Conservation (phyloP, 306 rosid species). For the Crotalaria pallida region DNA sequence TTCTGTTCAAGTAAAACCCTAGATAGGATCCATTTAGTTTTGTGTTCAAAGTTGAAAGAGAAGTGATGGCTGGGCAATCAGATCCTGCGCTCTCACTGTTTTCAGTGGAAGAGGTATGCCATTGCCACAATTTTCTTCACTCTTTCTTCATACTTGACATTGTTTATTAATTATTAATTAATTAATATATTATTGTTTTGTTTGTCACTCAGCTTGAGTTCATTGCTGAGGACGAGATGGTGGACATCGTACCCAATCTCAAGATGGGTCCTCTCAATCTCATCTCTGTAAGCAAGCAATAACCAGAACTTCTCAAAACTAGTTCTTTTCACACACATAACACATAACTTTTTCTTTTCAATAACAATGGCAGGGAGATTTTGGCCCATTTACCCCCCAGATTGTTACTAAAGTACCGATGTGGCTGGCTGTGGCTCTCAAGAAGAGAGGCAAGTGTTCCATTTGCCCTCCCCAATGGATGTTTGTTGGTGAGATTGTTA, state of each 20-base stretch:
- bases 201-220: slow-evolving; percentile 50
- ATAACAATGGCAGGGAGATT: slow-evolving; percentile 72
- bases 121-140: background rate
- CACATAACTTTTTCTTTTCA: background rate
- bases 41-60: background rate
- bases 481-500: slow-evolving; percentile 57
- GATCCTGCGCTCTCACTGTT: slow-evolving; percentile 32
- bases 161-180: slow-evolving; percentile 4
- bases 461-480: slow-evolving; percentile 79
- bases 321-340: background rate
- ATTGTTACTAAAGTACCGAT: slow-evolving; percentile 70
- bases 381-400: slow-evolving; percentile 83
- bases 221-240: too few species aligned
- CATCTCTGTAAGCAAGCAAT: slow-evolving; percentile 54
- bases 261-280: slow-evolving; percentile 77
- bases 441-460: slow-evolving; percentile 81
- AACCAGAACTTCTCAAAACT: background rate
- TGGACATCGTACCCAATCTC: slow-evolving; percentile 80
- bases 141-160: background rate
- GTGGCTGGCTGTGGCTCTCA: slow-evolving; percentile 86
- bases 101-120: slow-evolving; percentile 40
- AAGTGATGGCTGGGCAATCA: slow-evolving; percentile 42
- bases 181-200: slow-evolving; percentile 1
- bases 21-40: background rate
- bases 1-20: background rate